phyloP scores from a whole-genome alignment of 805 yeast genomes.

The Saccharomycopsis fibuligera region DNA sequence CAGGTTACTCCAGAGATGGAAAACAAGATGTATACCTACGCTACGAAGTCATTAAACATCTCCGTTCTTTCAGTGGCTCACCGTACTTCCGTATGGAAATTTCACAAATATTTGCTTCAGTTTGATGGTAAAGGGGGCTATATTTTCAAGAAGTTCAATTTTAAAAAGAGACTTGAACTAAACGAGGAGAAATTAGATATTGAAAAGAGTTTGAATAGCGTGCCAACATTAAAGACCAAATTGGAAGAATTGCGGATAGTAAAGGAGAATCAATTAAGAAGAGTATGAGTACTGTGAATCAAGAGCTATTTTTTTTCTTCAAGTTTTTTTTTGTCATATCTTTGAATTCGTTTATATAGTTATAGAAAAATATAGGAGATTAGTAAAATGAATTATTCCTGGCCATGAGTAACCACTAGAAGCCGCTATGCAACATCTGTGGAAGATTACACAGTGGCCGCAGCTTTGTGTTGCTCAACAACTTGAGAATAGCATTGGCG shows the following conservation, averaged over 20 bases:
- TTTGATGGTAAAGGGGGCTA: conserved; percentile 82
- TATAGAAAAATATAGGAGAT: too few species aligned
- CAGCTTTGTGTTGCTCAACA: not conserved
- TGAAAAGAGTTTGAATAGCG: conserved; percentile 65
- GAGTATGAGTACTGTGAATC: too few species aligned
- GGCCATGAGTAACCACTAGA: too few species aligned
- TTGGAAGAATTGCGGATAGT: conserved; percentile 57
- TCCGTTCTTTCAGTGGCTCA: conserved; percentile 89
- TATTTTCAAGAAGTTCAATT: conserved; percentile 56
- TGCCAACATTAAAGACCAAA: conserved; percentile 60
- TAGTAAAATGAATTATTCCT: too few species aligned
- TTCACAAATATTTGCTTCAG: conserved; percentile 75
- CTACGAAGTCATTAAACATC: conserved; percentile 63
- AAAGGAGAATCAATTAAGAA: conserved; percentile 24
- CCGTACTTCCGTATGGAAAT: conserved; percentile 87
- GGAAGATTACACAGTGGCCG: too few species aligned
- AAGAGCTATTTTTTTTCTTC: too few species aligned
- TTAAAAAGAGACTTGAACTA: conserved; percentile 60
- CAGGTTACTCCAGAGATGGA: conserved; percentile 90
- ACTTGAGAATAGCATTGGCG: not conserved
- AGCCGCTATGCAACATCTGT: too few species aligned
- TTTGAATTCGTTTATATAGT: too few species aligned
- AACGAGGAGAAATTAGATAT: conserved; percentile 73
- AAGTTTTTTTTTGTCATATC: too few species aligned
- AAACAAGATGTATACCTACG: conserved; percentile 79